phyloP scores from a whole-genome alignment of 129 eudicot genomes.

The Silybum marianum region DNA sequence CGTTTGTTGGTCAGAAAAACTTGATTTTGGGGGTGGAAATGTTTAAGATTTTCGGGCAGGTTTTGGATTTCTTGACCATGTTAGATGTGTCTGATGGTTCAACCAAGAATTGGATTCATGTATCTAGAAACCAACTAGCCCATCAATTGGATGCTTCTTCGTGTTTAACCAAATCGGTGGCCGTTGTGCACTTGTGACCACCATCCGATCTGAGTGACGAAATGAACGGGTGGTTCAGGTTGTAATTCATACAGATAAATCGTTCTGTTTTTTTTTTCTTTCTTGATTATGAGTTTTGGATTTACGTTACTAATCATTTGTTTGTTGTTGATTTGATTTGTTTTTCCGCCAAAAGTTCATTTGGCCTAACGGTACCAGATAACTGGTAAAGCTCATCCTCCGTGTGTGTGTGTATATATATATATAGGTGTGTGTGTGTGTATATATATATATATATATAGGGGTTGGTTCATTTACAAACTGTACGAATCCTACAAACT shows the following conservation, averaged over 20 bases:
- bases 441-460: no score
- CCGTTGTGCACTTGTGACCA: slow-evolving; percentile 65
- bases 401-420: no score
- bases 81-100: slow-evolving; percentile 54
- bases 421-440: no score
- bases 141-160: slow-evolving; percentile 84
- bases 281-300: not conserved
- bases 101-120: slow-evolving; percentile 61
- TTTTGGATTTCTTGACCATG: slow-evolving; percentile 79
- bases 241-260: slow-evolving; percentile 24
- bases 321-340: slow-evolving; percentile 19
- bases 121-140: slow-evolving; percentile 74
- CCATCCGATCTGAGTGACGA: not conserved
- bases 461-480: no score
- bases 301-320: slow-evolving; percentile 22
- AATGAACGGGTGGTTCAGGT: not conserved
- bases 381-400: not conserved
- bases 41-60: slow-evolving; percentile 98
- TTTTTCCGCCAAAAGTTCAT: not conserved
- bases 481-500: no score
- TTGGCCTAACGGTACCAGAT: not conserved
- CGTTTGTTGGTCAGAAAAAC: slow-evolving; percentile 71
- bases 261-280: not conserved
- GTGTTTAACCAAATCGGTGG: slow-evolving; percentile 81
- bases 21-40: slow-evolving; percentile 86